Conservation (phyloP, 306 rosid species). For the Mimosa bimucronata region DNA sequence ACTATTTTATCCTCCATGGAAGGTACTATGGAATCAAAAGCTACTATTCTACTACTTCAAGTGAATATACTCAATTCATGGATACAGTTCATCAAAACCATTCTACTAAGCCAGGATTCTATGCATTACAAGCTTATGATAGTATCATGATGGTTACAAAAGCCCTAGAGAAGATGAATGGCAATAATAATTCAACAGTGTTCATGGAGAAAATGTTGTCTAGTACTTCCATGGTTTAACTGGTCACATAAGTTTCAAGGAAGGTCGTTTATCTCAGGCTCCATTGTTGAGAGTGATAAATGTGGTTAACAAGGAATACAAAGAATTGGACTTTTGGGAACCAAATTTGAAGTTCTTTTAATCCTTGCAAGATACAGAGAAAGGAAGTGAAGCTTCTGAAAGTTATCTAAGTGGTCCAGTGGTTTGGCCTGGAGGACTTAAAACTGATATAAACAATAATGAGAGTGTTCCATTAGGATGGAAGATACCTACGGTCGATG, state of each 20-base stretch:
- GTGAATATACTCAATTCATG: slow-evolving; percentile 42
- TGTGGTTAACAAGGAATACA: slow-evolving; percentile 36
- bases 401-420: slow-evolving; percentile 32
- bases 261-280: slow-evolving; percentile 34
- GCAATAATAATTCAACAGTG: slow-evolving; percentile 21
- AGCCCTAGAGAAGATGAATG: slow-evolving; percentile 43
- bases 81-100: slow-evolving; percentile 16
- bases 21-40: slow-evolving; percentile 61
- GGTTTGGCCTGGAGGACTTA: slow-evolving; percentile 60
- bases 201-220: slow-evolving; percentile 38
- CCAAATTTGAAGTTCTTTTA: slow-evolving; percentile 40
- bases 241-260: slow-evolving; percentile 56
- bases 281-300: slow-evolving; percentile 53
- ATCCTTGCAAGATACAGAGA: slow-evolving; percentile 25
- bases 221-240: slow-evolving; percentile 52
- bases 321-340: slow-evolving; percentile 54
- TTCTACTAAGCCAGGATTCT: slow-evolving; percentile 34
- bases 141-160: slow-evolving; percentile 44
- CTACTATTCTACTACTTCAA: slow-evolving; percentile 35
- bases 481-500: slow-evolving; percentile 42
- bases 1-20: slow-evolving; percentile 49
- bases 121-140: slow-evolving; percentile 65
- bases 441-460: not conserved
- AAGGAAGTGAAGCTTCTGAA: slow-evolving; percentile 16
- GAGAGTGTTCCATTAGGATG: slow-evolving; percentile 39